These are phyloP conservation scores for Flaveria bidentis DNA, from an alignment of 129 eudicot genomes.

Conservation along the genomic window DNA sequence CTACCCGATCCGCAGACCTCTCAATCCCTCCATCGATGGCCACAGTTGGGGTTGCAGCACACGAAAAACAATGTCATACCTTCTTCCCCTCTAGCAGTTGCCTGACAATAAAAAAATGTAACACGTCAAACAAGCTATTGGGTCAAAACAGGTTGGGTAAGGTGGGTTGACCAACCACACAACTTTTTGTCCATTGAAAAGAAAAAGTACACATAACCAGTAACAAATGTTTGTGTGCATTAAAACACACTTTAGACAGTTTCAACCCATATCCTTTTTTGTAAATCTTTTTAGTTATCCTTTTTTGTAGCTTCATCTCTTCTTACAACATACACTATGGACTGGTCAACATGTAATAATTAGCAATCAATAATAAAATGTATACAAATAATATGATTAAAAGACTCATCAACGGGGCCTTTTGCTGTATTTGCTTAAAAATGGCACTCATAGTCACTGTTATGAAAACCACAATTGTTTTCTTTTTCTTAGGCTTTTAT, in stretches of 20 bases:
- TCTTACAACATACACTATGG: too few relatives aligned
- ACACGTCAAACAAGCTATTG: background rate
- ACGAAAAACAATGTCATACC: conserved; percentile 97
- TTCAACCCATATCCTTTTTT: background rate
- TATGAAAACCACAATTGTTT: background rate
- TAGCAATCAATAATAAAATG: too few relatives aligned
- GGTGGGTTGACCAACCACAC: background rate
- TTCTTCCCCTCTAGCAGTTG: conserved; percentile 93
- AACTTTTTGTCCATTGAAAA: background rate
- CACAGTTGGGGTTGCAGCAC: conserved; percentile 86
- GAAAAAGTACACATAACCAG: background rate
- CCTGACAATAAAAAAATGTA: conserved; percentile 43
- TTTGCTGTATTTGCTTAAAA: too few relatives aligned
- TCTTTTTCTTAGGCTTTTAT: background rate
- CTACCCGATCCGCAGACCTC: background rate
- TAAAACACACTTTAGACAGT: background rate
- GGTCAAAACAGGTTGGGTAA: background rate
- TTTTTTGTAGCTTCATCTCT: too few relatives aligned
- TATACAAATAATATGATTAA: too few relatives aligned
- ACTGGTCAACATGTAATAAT: too few relatives aligned
- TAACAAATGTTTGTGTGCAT: background rate
- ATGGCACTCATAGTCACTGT: background rate
- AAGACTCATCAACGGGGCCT: too few relatives aligned
- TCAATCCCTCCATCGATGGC: conserved; percentile 91
- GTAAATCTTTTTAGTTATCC: background rate